Base-by-base conservation (phyloP, 2,329 filamentous ascomycete genomes). In the Fusarium longipes region DNA sequence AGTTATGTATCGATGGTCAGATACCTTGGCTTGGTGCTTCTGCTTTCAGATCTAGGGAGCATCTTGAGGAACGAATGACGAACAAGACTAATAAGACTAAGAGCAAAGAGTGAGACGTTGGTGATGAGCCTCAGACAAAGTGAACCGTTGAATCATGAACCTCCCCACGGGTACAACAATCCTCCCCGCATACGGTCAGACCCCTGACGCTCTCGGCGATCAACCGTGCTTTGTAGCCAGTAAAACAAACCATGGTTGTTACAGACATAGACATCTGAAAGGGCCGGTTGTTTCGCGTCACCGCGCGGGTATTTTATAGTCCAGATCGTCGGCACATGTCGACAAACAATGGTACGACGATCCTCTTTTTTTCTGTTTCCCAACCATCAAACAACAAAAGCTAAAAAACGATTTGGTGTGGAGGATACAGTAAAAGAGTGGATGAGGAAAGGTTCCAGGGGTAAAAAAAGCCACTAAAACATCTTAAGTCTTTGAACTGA, bases 221-320 rank as follows among this genome's bases (percentile, higher is more conserved):
- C 53, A 64, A 27, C 54, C 60, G 59, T 57, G 32, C 20, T 50
- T 27, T 43, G 39, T 61, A 57, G 27, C 70, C 68, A 73, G 65
- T 66, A 62, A 57, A 48, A 52, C 48, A 69, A 35, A 48, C 24
- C 20, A 45, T 35, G 11, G 61, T 67, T 61, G 45, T 68, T 67
- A 69, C 65, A 69, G 65, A 68, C 49, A 52, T 38, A 60, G 45
- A 49, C 32, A 18, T 36, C 2, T 27, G n/a, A 53, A 54, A 60
- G 56, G 53, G 25, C 44, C 57, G 48, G 51, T 44, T 66, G 70
- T 72, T 72, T 73, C 70, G 70, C 52, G 56, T 67, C 59, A 55
- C 66, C 70, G 70, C 70, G 70, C 70, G 70, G 70, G 57, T 73
- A 72, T 18, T 39, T 39, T 22, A 39, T 15, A 40, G 25, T 18